Evolutionary conservation across 176 grass and related monocot species (phyloP).

Genomic region (Eleusine indica): DNA sequence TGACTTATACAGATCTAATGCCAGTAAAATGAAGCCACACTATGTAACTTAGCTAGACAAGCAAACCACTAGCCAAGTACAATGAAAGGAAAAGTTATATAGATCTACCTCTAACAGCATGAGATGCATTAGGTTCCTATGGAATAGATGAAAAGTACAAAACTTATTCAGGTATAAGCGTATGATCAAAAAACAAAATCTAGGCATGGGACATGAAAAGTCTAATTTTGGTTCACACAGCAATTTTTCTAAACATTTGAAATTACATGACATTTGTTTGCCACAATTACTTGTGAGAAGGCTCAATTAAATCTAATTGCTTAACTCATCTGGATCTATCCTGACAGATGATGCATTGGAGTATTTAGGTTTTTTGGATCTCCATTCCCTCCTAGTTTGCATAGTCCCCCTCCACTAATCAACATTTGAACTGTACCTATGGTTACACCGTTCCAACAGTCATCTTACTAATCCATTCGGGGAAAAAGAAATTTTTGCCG

Average conservation of each 20-base stretch:
- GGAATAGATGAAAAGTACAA: neutral
- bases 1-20: neutral
- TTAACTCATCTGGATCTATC: neutral
- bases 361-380: neutral
- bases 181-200: neutral
- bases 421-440: neutral
- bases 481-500: too few species aligned
- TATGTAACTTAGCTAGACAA: neutral
- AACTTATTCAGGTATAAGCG: neutral
- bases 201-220: neutral
- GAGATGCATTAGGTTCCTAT: neutral
- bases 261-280: neutral
- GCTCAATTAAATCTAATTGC: neutral
- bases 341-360: neutral
- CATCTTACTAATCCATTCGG: neutral
- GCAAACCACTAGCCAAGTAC: neutral
- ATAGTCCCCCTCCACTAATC: too few species aligned
- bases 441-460: neutral
- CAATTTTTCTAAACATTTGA: neutral
- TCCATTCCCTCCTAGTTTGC: neutral
- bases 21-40: neutral
- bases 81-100: neutral
- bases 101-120: neutral
- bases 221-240: neutral
- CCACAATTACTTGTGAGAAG: neutral